Evolutionary conservation across 148 eudicot genomes (phyloP).

Genomic region (Fagopyrum tataricum): DNA sequence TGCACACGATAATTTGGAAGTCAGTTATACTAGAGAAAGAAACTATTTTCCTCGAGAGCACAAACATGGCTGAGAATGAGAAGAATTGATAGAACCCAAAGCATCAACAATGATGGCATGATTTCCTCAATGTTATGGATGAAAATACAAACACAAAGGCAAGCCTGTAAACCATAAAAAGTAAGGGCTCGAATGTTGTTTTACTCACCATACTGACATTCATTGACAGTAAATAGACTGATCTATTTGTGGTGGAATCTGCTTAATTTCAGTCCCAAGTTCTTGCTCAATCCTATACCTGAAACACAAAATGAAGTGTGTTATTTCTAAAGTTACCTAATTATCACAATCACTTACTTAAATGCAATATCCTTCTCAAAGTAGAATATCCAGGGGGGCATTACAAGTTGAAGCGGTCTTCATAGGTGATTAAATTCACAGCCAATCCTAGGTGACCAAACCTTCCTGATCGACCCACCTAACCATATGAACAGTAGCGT

Average conservation of each 20-base stretch:
- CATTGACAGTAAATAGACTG: conserved; percentile 73
- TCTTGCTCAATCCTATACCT: conserved; percentile 92
- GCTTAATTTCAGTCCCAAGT: conserved; percentile 88
- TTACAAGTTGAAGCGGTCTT: conserved; percentile 88
- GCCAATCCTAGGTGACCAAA: conserved; percentile 88
- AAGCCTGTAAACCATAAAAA: not conserved
- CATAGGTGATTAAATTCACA: conserved; percentile 79
- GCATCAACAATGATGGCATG: not conserved
- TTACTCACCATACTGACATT: conserved; percentile 6
- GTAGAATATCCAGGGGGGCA: not conserved
- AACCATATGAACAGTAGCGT: conserved; percentile 9
- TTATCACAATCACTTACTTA: not conserved
- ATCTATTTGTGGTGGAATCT: conserved; percentile 87
- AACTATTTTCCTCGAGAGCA: not conserved
- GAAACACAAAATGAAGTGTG: conserved; percentile 11
- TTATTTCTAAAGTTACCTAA: not conserved
- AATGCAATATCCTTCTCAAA: not conserved
- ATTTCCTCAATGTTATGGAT: not conserved
- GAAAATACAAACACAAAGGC: too few species aligned
- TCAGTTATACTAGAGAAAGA: not conserved
- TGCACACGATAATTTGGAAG: not conserved
- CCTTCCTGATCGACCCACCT: conserved; percentile 96
- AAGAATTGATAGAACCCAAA: not conserved
- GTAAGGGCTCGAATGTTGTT: not conserved
- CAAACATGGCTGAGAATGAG: not conserved